phyloP scores from a whole-genome alignment of 257 asterid genomes.

The Solanum virginianum region DNA sequence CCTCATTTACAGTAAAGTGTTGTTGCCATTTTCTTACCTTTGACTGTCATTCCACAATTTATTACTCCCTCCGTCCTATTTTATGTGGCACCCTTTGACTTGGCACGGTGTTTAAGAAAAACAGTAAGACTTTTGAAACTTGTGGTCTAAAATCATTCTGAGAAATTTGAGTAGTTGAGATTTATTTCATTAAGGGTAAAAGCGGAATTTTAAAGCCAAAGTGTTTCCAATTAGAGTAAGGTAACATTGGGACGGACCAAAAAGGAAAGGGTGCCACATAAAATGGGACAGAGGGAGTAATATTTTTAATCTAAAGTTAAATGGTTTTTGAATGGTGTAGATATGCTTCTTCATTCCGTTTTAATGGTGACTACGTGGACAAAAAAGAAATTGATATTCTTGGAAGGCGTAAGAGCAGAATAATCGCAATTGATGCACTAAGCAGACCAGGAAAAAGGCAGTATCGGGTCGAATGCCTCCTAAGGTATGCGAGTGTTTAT shows the following conservation, averaged over 20 bases:
- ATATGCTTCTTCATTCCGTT: slow-evolving; percentile 81
- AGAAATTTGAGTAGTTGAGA: too few relatives aligned
- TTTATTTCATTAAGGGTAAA: too few relatives aligned
- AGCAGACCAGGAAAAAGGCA: slow-evolving; percentile 64
- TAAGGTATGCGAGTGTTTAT: slow-evolving; percentile 25
- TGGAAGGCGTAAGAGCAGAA: slow-evolving; percentile 69
- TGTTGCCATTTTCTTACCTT: background rate
- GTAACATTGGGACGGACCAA: too few relatives aligned
- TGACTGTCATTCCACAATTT: background rate
- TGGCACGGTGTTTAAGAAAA: too few relatives aligned
- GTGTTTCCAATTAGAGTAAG: too few relatives aligned
- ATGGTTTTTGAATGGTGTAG: slow-evolving; percentile 3
- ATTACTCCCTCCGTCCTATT: too few relatives aligned
- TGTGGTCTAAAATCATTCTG: too few relatives aligned
- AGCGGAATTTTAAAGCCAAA: too few relatives aligned
- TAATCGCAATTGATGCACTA: slow-evolving; percentile 71
- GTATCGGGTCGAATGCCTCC: slow-evolving; percentile 37
- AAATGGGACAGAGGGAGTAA: too few relatives aligned
- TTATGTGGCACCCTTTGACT: too few relatives aligned
- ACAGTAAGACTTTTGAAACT: too few relatives aligned
- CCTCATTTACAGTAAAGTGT: background rate
- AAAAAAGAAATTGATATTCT: slow-evolving; percentile 34
- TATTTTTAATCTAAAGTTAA: background rate
- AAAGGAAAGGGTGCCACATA: too few relatives aligned
- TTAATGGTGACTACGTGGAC: slow-evolving; percentile 49